These are phyloP conservation scores for Pleodorina starrii DNA, from an alignment of 139 green algal genomes.

Conservation along the genomic window DNA sequence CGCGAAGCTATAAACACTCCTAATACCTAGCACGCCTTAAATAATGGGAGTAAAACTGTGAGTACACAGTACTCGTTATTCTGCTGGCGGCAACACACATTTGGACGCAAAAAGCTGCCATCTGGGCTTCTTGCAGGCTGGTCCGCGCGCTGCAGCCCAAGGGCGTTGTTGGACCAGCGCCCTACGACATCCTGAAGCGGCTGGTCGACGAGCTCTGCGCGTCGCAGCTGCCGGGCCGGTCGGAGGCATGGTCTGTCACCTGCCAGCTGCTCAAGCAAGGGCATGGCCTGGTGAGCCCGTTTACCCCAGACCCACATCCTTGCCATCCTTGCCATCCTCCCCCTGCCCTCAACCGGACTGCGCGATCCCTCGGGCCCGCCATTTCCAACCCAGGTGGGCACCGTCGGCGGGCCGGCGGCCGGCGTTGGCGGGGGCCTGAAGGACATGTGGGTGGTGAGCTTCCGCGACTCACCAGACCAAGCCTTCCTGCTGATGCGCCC, in stretches of 20 bases:
- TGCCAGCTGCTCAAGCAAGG: constrained; percentile 45
- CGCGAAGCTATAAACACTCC: background rate
- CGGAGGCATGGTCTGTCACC: constrained; percentile 29
- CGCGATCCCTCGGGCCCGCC: too few relatives aligned
- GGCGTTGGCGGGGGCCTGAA: background rate
- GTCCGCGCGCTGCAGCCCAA: background rate
- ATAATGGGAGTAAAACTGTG: constrained; percentile 22
- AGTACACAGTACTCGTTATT: background rate
- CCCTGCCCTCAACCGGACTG: too few relatives aligned
- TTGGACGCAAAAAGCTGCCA: background rate
- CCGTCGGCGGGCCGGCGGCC: background rate
- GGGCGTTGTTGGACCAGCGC: background rate
- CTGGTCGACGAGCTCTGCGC: constrained; percentile 14
- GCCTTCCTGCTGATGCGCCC: constrained; percentile 14
- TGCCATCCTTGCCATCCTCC: too few relatives aligned
- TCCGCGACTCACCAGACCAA: constrained; percentile 14
- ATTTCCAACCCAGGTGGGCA: background rate
- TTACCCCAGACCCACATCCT: too few relatives aligned
- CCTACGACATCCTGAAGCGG: constrained; percentile 19
- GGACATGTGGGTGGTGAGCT: constrained; percentile 43
- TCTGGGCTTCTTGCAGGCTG: background rate
- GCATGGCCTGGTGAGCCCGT: constrained; percentile 3
- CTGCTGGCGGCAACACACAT: background rate
- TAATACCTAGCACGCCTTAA: background rate
- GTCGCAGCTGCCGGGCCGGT: background rate